Percentiles rank a stretch among this genome's conserved stretches.
These are phyloP conservation scores for Paecilomyces dactylethromorphus DNA, from an alignment of 2,329 filamentous ascomycete species.

Conservation along the genomic window DNA sequence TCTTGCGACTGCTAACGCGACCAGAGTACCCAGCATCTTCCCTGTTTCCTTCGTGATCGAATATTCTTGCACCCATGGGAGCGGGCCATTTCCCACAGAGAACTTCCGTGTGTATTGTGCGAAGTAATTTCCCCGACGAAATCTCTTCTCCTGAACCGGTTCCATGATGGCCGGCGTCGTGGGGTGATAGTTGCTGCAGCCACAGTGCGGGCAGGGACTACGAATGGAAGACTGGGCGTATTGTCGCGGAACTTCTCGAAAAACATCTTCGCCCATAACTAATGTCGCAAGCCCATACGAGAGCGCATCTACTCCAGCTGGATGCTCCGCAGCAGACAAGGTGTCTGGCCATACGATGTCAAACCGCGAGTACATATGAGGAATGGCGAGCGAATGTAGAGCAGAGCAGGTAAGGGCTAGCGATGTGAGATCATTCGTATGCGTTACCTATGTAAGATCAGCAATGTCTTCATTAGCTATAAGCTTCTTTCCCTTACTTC, in stretches of 20 bases:
- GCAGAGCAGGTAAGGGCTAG: conserved; percentile 72
- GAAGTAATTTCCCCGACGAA: conserved; percentile 64
- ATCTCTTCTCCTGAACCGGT: conserved; percentile 1
- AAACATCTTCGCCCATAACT: conserved; percentile 64
- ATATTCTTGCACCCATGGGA: conserved; percentile 74
- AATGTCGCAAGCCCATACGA: conserved; percentile 76
- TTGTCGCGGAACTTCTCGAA: conserved; percentile 44
- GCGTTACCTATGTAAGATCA: conserved; percentile 54
- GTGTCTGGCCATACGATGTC: conserved; percentile 84
- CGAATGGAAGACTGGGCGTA: conserved; percentile 6
- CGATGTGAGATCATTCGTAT: conserved; percentile 75
- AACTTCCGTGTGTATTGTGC: conserved; percentile 75
- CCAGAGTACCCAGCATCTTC: conserved; percentile 81
- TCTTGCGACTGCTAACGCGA: conserved; percentile 69
- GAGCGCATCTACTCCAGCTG: conserved; percentile 71
- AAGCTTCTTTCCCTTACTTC: conserved; percentile 48
- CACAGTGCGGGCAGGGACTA: conserved; percentile 22
- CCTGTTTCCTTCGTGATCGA: conserved; percentile 75
- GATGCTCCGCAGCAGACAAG: conserved; percentile 55
- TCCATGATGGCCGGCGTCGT: neutral
- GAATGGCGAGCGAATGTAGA: conserved; percentile 67
- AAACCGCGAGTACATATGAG: conserved; percentile 76
- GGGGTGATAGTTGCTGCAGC: conserved; percentile 18
- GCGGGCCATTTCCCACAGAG: conserved; percentile 73
- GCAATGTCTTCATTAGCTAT: conserved; percentile 11